These are phyloP conservation scores for Apiotrichum akiyoshidainum DNA, from an alignment of 1,284 basidiomycete genomes.

Conservation along the genomic window DNA sequence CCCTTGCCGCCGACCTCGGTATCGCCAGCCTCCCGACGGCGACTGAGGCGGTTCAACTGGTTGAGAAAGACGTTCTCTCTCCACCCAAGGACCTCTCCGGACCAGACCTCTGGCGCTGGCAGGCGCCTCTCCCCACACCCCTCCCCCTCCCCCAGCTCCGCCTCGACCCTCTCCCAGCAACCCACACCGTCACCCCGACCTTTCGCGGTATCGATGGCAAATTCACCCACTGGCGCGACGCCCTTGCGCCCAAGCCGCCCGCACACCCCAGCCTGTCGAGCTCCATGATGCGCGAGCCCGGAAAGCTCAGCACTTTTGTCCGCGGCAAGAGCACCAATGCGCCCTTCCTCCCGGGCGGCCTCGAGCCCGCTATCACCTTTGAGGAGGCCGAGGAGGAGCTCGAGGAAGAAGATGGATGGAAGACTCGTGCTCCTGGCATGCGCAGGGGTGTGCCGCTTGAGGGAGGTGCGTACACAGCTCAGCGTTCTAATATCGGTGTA, in stretches of 20 bases:
- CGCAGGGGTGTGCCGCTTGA: slow-evolving; percentile 43
- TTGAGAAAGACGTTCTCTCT: slow-evolving; percentile 40
- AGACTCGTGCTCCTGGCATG: slow-evolving; percentile 41
- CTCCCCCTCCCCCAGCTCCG: slow-evolving; percentile 56
- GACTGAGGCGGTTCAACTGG: slow-evolving; percentile 24
- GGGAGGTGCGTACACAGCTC: slow-evolving; percentile 30
- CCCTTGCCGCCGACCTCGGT: slow-evolving; percentile 35
- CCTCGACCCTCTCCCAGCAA: slow-evolving; percentile 66
- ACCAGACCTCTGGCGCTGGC: slow-evolving; percentile 41
- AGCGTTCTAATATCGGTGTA: too few species aligned
- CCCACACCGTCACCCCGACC: slow-evolving; percentile 72
- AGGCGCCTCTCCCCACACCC: slow-evolving; percentile 36
- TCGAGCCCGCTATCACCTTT: slow-evolving; percentile 48
- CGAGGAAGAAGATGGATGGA: slow-evolving; percentile 48
- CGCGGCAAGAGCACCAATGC: slow-evolving; percentile 87
- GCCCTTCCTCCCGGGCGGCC: slow-evolving; percentile 86
- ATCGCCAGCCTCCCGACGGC: slow-evolving; percentile 28
- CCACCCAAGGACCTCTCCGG: slow-evolving; percentile 39
- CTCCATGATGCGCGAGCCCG: slow-evolving; percentile 77
- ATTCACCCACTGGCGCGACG: slow-evolving; percentile 74
- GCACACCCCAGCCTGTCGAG: slow-evolving; percentile 69
- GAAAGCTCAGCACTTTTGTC: slow-evolving; percentile 73
- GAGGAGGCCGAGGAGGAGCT: slow-evolving; percentile 38
- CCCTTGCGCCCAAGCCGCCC: slow-evolving; percentile 51
- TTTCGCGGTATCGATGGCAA: slow-evolving; percentile 73